Evolutionary conservation across 2,329 filamentous ascomycete species (phyloP).

Genomic region (Calonectria honghensis): DNA sequence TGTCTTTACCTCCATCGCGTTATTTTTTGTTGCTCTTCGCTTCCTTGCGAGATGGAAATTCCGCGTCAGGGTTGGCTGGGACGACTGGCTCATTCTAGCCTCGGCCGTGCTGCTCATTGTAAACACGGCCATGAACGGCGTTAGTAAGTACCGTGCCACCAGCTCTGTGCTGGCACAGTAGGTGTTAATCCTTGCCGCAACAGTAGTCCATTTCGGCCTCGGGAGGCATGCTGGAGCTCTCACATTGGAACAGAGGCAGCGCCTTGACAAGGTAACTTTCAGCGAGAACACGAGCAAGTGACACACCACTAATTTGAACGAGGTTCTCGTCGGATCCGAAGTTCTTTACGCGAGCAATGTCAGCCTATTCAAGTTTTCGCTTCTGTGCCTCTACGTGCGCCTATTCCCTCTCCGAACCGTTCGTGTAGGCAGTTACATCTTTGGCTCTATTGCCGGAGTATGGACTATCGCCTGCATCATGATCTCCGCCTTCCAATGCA

Average conservation of each 20-base stretch:
- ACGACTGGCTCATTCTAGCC: slow-evolving; percentile 8
- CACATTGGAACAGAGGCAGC: slow-evolving; percentile 2
- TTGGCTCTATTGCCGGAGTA: neutral
- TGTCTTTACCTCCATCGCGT: neutral
- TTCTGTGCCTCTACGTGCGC: neutral
- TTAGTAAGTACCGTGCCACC: neutral
- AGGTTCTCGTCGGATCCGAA: neutral
- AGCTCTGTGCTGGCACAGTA: neutral
- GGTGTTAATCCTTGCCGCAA: neutral
- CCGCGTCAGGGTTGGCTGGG: neutral
- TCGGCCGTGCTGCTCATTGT: neutral
- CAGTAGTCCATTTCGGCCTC: neutral
- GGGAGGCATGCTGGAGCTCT: slow-evolving; percentile 6
- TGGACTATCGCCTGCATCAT: neutral
- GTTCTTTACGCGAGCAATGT: neutral
- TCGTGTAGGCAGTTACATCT: neutral
- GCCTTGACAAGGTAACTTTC: neutral
- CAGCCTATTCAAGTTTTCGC: slow-evolving; percentile 7
- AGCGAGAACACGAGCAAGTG: too few species aligned
- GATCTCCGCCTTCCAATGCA: neutral
- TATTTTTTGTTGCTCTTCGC: neutral
- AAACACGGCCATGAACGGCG: neutral
- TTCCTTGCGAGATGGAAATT: slow-evolving; percentile 4
- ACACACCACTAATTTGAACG: neutral
- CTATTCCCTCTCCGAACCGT: slow-evolving; percentile 2